These are phyloP conservation scores for Endogone sp. DNA, from an alignment of 192 early-diverging fungal genomes.

Conservation along the genomic window DNA sequence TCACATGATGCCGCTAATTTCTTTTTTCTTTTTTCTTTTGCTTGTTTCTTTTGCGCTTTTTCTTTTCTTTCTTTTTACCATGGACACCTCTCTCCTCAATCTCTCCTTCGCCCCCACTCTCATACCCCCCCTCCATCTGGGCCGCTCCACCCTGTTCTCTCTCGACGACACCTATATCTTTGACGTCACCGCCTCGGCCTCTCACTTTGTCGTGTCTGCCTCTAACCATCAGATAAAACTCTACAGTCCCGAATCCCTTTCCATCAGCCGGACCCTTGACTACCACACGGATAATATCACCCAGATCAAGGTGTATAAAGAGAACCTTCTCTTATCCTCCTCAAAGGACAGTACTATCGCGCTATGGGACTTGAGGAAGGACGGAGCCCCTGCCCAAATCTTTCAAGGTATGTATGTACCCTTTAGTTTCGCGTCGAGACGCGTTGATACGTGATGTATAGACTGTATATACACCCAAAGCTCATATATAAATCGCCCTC, in stretches of 20 bases:
- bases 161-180: conserved; percentile 50
- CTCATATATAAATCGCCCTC: too few species aligned
- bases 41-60: too few species aligned
- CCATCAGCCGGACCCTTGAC: conserved; percentile 35
- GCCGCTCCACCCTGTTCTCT: conserved; percentile 18
- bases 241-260: conserved; percentile 50
- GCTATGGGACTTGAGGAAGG: conserved; percentile 64
- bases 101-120: neutral
- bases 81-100: neutral
- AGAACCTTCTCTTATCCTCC: conserved; percentile 53
- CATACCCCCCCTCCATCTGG: neutral
- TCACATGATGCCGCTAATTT: too few species aligned
- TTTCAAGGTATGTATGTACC: conserved; percentile 46
- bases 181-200: conserved; percentile 43
- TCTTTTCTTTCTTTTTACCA: conserved; percentile 5
- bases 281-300: conserved; percentile 62
- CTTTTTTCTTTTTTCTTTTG: too few species aligned
- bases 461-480: too few species aligned
- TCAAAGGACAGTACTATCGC: conserved; percentile 61
- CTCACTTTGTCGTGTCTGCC: conserved; percentile 47
- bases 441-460: too few species aligned
- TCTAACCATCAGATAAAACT: conserved; percentile 64
- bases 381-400: conserved; percentile 46
- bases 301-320: conserved; percentile 53
- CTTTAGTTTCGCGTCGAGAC: conserved; percentile 19